Base-by-base conservation (phyloP, 768 basidiomycete species). In the Dacryopinax spathularia region DNA sequence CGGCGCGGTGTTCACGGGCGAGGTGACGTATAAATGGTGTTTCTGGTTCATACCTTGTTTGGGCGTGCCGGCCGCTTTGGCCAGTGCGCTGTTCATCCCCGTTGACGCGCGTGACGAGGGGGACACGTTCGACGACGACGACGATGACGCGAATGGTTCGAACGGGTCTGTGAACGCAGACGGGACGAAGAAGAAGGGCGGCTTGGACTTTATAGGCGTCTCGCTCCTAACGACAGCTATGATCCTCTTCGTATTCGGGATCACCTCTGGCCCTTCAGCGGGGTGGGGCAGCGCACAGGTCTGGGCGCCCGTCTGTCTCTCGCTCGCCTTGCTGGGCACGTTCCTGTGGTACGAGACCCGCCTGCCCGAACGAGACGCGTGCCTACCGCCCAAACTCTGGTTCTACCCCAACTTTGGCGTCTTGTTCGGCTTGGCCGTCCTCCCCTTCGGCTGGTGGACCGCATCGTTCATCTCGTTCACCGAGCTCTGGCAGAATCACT, bases 381-480 rank as follows among this genome's bases (percentile, higher is more conserved):
- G 18, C 12, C 39, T 62, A 62, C 78, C 79, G 3, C 79, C 80
- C 31, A 70, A 68, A 34, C 75, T 72, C 1, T 80, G 78, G 80
- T 73, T 68, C 37, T 78, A 76, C 63, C 68, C 66, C 16, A 81
- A 79, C 62, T 75, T 80, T 62, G 70, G 68, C 27, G 71, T 80
- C 37, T 70, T 81, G 15, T 72, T 77, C 64, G 69, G 68, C n/a
- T 61, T 72, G 1, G 73, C 78, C 0, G 66, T 80, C 16, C 61
- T 77, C 7, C 77, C 79, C 2, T 77, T 72, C 66, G 69, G 77
- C 68, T 78, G 77, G 77, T 80, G 78, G 78, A 71, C 68, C 25
- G 36, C 69, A 69, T 16, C 76, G 13, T 74, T 74, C 56, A 56
- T 72, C 1, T 65, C 74, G 18, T 77, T 75, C 66, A 72, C 75